Evolutionary conservation across 805 yeast species (phyloP).

Genomic region (Candida chauliodis): DNA sequence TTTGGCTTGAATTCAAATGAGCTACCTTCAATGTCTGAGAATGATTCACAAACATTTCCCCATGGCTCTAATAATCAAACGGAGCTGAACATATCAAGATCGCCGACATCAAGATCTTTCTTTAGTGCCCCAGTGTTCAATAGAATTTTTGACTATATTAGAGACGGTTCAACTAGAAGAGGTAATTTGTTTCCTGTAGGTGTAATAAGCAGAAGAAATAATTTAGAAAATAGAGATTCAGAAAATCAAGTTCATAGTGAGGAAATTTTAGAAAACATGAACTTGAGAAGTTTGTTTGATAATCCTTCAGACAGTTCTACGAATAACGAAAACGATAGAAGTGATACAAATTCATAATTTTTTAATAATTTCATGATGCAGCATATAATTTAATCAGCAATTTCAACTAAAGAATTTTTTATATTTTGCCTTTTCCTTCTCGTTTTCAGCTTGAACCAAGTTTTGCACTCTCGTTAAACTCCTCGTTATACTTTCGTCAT

Average conservation of each 20-base stretch:
- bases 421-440: slow-evolving; percentile 50
- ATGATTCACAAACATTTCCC: background rate
- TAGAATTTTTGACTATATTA: slow-evolving; percentile 6
- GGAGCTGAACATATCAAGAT: background rate
- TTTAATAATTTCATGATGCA: background rate
- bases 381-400: background rate
- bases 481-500: slow-evolving; percentile 46
- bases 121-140: slow-evolving; percentile 1
- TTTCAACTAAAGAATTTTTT: slow-evolving; percentile 55
- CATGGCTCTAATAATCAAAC: too few species aligned
- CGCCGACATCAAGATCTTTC: background rate
- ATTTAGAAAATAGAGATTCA: slow-evolving; percentile 36
- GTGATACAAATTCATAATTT: background rate
- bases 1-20: slow-evolving; percentile 6
- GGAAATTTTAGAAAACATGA: slow-evolving; percentile 23
- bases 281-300: slow-evolving; percentile 23
- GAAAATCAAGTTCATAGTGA: slow-evolving; percentile 10
- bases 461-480: slow-evolving; percentile 43
- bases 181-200: slow-evolving; percentile 41
- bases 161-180: slow-evolving; percentile 1
- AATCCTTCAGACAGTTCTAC: slow-evolving; percentile 8
- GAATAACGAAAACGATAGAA: slow-evolving; percentile 5
- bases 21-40: background rate
- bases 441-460: slow-evolving; percentile 40
- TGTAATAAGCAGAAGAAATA: slow-evolving; percentile 40